Conservation (phyloP, 352 stramenopile genomes). For the Globisporangium uncinulatum region DNA sequence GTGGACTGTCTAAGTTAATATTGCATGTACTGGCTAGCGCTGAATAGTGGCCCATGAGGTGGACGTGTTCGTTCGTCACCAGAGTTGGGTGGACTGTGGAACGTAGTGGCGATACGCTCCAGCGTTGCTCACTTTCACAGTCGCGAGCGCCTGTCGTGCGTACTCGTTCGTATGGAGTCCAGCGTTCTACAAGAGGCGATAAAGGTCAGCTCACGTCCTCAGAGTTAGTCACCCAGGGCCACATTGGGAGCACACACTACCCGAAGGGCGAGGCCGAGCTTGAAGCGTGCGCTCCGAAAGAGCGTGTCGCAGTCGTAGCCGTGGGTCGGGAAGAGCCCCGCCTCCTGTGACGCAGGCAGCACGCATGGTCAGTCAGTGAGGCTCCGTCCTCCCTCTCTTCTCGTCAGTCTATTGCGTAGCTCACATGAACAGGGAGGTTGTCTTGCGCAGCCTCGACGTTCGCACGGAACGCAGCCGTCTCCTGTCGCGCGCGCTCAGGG, state of each 20-base stretch:
- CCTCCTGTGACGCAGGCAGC: slow-evolving; percentile 30
- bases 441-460: slow-evolving; percentile 64
- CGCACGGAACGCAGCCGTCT: slow-evolving; percentile 59
- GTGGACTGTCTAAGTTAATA: not conserved
- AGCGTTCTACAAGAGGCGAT: slow-evolving; percentile 32
- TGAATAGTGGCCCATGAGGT: not conserved
- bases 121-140: slow-evolving; percentile 62
- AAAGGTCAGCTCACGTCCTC: not conserved
- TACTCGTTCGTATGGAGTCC: slow-evolving; percentile 63
- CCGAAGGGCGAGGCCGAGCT: slow-evolving; percentile 64
- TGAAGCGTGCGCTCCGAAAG: slow-evolving; percentile 81
- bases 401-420: not conserved
- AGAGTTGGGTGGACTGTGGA: slow-evolving; percentile 49
- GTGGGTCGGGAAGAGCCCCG: slow-evolving; percentile 60
- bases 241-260: slow-evolving; percentile 11
- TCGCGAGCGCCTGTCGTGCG: slow-evolving; percentile 54
- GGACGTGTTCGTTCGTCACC: slow-evolving; percentile 32
- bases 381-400: not conserved
- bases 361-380: not conserved
- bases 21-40: not conserved
- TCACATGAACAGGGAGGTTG: slow-evolving; percentile 41
- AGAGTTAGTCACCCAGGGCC: no score
- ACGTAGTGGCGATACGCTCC: slow-evolving; percentile 65
- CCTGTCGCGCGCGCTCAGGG: slow-evolving; percentile 55
- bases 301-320: slow-evolving; percentile 73